Conservation (phyloP, 495 filamentous ascomycete genomes). For the Neurospora intermedia region DNA sequence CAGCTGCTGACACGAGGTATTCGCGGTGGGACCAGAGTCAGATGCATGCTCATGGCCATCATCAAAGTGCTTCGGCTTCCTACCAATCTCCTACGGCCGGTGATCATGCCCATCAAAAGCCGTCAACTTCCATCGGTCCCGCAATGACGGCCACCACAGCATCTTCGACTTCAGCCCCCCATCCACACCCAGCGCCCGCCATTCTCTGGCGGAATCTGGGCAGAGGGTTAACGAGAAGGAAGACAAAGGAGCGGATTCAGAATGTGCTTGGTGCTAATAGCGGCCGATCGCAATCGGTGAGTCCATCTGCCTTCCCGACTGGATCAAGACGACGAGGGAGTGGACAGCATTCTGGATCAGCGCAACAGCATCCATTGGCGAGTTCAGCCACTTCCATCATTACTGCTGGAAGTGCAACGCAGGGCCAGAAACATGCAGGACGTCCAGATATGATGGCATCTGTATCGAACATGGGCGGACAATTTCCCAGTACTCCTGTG, state of each 20-base stretch:
- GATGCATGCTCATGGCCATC: not conserved
- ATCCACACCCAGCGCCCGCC: not conserved
- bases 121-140: not conserved
- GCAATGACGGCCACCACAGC: not conserved
- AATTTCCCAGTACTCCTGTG: not conserved
- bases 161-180: not conserved
- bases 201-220: not conserved
- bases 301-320: not conserved
- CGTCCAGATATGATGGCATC: not conserved
- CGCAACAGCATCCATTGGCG: not conserved
- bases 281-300: not conserved
- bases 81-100: not conserved
- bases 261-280: not conserved
- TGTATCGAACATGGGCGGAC: not conserved
- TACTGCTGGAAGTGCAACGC: not conserved
- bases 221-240: not conserved
- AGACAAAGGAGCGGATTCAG: not conserved
- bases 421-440: not conserved
- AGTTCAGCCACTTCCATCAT: not conserved
- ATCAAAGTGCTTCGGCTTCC: not conserved
- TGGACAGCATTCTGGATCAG: not conserved
- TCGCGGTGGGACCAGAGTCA: slow-evolving; percentile 20
- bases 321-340: not conserved
- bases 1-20: slow-evolving; percentile 31
- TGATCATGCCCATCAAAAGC: not conserved